Evolutionary conservation across 257 asterid species (phyloP).

Genomic region (Penstemon davidsonii): DNA sequence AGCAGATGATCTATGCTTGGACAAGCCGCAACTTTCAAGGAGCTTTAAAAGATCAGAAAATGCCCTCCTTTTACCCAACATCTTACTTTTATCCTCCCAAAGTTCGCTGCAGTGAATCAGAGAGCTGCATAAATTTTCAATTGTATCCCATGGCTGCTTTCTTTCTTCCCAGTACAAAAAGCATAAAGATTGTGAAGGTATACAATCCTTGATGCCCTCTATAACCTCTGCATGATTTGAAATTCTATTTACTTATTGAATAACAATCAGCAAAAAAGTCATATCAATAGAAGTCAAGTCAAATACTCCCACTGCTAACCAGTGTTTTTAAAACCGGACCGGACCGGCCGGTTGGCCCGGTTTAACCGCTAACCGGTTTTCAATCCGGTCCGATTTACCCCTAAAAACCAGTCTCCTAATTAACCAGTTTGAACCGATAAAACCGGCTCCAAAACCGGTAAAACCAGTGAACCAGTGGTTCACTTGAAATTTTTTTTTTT

Average conservation of each 20-base stretch:
- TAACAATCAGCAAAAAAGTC: conserved; percentile 4
- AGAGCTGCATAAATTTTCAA: conserved; percentile 44
- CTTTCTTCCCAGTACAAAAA: conserved; percentile 48
- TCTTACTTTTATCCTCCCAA: conserved; percentile 74
- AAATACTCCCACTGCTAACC: conserved; percentile 26
- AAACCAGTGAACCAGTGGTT: too few relatives aligned
- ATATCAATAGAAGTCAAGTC: conserved; percentile 4
- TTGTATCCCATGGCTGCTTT: conserved; percentile 50
- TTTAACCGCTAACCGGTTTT: too few relatives aligned
- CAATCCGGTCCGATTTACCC: too few relatives aligned
- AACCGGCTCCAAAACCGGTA: too few relatives aligned
- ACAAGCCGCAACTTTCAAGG: conserved; percentile 72
- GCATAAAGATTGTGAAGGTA: conserved; percentile 45
- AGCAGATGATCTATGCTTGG: conserved; percentile 55
- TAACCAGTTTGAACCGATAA: too few relatives aligned
- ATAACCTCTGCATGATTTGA: conserved; percentile 45
- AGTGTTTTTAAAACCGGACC: too few relatives aligned
- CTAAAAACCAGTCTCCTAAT: too few relatives aligned
- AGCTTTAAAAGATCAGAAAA: conserved; percentile 69
- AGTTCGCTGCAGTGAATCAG: conserved; percentile 57
- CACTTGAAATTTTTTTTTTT: too few relatives aligned
- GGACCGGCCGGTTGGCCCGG: too few relatives aligned
- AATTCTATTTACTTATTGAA: conserved; percentile 13
- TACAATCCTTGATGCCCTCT: conserved; percentile 34
- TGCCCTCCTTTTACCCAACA: conserved; percentile 58